Conservation (phyloP, 2,329 filamentous ascomycete genomes). For the Colletotrichum tanaceti region DNA sequence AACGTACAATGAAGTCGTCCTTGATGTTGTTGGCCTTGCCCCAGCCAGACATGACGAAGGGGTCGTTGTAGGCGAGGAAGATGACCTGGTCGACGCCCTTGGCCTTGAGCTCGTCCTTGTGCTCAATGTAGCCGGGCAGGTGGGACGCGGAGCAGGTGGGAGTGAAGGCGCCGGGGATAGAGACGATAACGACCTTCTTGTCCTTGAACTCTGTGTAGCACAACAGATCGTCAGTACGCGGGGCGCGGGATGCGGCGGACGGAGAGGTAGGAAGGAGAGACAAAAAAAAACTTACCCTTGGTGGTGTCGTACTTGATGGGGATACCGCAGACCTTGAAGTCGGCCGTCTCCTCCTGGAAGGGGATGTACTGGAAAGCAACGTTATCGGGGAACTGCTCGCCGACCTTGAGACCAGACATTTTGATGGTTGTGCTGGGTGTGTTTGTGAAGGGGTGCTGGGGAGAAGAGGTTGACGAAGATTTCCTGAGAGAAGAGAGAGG, state of each 20-base stretch:
- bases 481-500: neutral
- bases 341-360: slow-evolving; percentile 74
- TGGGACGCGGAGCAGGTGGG: slow-evolving; percentile 86
- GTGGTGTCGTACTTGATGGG: slow-evolving; percentile 83
- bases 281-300: slow-evolving; percentile 66
- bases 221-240: neutral
- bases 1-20: slow-evolving; percentile 70
- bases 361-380: slow-evolving; percentile 88
- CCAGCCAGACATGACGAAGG: slow-evolving; percentile 90
- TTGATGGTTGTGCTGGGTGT: slow-evolving; percentile 38
- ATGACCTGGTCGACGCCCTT: slow-evolving; percentile 88
- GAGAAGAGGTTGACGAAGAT: slow-evolving; percentile 23
- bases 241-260: neutral
- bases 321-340: slow-evolving; percentile 80
- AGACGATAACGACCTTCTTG: slow-evolving; percentile 68
- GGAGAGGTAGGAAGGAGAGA: neutral
- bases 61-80: slow-evolving; percentile 86
- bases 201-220: slow-evolving; percentile 65
- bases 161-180: slow-evolving; percentile 80
- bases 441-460: slow-evolving; percentile 27
- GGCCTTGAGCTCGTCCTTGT: slow-evolving; percentile 75
- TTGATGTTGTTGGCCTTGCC: slow-evolving; percentile 86
- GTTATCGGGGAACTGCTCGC: slow-evolving; percentile 84
- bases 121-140: slow-evolving; percentile 82
- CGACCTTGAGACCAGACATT: slow-evolving; percentile 78